A percentile compares a stretch with the other conserved stretches of the same genome.
phyloP scores from a whole-genome alignment of 169 alveolate genomes.

The Ichthyophthirius multifiliis region DNA sequence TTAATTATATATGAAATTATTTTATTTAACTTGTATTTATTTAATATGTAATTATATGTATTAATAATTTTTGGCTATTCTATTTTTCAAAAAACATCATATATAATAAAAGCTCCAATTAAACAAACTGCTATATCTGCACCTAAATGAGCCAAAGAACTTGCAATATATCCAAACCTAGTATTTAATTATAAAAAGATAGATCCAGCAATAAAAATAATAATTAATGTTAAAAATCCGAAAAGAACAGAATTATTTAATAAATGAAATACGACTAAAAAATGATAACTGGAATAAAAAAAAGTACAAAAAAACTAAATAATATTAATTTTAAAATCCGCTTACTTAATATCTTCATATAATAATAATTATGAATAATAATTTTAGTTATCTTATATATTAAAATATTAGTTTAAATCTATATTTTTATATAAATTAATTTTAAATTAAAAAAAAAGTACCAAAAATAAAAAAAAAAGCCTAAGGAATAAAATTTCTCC shows the following conservation, averaged over 20 bases:
- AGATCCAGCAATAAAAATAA: not conserved
- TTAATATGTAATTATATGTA: too few relatives aligned
- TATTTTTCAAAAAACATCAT: too few relatives aligned
- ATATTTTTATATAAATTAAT: not conserved
- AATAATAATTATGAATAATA: not conserved
- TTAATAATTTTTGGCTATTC: too few relatives aligned
- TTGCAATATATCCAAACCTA: not conserved
- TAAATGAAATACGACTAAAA: not conserved
- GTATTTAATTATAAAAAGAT: not conserved
- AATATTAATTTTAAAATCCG: not conserved
- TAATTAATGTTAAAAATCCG: not conserved
- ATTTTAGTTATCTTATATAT: not conserved
- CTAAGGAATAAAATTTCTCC: constrained; percentile 6
- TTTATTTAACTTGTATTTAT: too few relatives aligned
- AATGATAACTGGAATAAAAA: not conserved
- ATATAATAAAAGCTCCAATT: too few relatives aligned
- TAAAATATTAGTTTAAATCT: too few relatives aligned
- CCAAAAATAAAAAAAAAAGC: too few relatives aligned
- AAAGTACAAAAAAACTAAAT: not conserved
- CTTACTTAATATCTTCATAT: not conserved
- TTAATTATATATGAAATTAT: too few relatives aligned
- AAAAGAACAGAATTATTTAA: not conserved
- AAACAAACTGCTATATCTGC: not conserved
- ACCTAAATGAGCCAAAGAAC: not conserved
- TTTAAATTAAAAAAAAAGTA: not conserved